Conservation (phyloP, 306 rosid genomes). For the Inga leiocalycina region DNA sequence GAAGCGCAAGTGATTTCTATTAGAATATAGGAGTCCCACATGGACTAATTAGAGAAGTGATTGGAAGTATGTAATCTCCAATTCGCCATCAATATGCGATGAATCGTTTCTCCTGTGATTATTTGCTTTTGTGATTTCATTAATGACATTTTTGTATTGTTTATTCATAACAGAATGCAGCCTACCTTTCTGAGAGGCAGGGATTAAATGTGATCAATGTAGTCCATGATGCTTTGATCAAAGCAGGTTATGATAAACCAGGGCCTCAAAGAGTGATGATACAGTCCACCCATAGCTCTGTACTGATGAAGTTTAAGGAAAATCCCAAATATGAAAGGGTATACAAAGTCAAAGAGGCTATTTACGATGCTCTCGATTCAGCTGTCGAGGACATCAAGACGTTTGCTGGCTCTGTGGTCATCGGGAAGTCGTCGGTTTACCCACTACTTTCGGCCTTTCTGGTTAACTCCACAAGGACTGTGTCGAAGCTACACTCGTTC, state of each 20-base stretch:
- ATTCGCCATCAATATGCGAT: background rate
- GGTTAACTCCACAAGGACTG: constrained; percentile 43
- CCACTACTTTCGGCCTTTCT: constrained; percentile 48
- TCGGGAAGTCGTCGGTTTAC: constrained; percentile 60
- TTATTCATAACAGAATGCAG: constrained; percentile 64
- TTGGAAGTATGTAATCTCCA: background rate
- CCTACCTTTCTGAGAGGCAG: constrained; percentile 60
- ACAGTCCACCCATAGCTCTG: constrained; percentile 73
- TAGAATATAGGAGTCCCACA: no score
- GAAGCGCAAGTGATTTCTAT: constrained; percentile 9
- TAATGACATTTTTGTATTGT: constrained; percentile 12
- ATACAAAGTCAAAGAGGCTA: constrained; percentile 57
- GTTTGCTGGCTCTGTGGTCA: constrained; percentile 77
- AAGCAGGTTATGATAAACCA: constrained; percentile 61
- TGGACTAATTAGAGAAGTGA: no score
- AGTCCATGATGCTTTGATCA: constrained; percentile 53
- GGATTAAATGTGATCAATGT: constrained; percentile 49
- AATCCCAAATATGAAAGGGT: constrained; percentile 62
- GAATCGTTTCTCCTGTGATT: constrained; percentile 1
- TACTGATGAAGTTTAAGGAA: constrained; percentile 57
- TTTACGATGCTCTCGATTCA: constrained; percentile 41
- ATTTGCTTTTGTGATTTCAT: background rate
- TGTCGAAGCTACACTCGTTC: constrained; percentile 43
- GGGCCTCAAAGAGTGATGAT: constrained; percentile 58
- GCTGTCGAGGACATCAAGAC: constrained; percentile 61